These are phyloP conservation scores for Microsporum canis DNA, from an alignment of 2,329 filamentous ascomycete genomes.

Conservation along the genomic window DNA sequence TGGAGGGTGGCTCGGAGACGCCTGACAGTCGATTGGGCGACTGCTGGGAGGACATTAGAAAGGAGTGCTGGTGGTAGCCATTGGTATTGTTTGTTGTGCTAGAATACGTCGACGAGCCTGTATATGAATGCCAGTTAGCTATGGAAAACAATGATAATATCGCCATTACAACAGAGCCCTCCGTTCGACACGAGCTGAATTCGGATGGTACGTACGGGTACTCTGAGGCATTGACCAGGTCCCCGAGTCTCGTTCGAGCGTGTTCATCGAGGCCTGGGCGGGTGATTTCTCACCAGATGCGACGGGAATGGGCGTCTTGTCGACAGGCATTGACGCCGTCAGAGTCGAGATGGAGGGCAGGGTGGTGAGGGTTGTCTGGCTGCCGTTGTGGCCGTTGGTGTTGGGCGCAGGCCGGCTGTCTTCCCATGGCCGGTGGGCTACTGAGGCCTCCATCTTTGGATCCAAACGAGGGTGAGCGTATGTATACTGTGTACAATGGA, in stretches of 20 bases:
- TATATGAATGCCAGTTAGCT: not conserved
- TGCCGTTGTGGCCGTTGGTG: constrained; percentile 25
- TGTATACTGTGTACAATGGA: no score
- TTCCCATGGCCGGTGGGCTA: constrained; percentile 37
- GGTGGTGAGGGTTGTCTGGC: constrained; percentile 34
- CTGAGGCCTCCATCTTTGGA: constrained; percentile 16
- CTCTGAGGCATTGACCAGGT: constrained; percentile 50
- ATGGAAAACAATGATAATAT: not conserved
- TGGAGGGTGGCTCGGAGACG: constrained; percentile 25
- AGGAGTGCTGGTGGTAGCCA: constrained; percentile 34
- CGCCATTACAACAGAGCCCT: not conserved
- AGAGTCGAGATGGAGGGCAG: constrained; percentile 39
- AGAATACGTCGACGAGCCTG: constrained; percentile 41
- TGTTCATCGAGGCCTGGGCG: constrained; percentile 33
- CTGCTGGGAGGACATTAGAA: constrained; percentile 36
- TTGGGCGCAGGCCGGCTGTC: constrained; percentile 16
- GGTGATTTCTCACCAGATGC: constrained; percentile 31
- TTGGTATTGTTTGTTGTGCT: constrained; percentile 34
- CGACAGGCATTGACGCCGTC: constrained; percentile 33
- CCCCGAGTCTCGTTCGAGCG: constrained; percentile 45
- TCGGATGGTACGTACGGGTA: constrained; percentile 37
- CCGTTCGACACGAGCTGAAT: no score
- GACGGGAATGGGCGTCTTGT: constrained; percentile 15
- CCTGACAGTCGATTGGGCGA: constrained; percentile 34
- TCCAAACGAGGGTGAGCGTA: no score